Percentiles rank a stretch among this genome's conserved stretches.
Conservation (phyloP, 1,284 basidiomycete species). For the Cryptococcus maquisensis region DNA sequence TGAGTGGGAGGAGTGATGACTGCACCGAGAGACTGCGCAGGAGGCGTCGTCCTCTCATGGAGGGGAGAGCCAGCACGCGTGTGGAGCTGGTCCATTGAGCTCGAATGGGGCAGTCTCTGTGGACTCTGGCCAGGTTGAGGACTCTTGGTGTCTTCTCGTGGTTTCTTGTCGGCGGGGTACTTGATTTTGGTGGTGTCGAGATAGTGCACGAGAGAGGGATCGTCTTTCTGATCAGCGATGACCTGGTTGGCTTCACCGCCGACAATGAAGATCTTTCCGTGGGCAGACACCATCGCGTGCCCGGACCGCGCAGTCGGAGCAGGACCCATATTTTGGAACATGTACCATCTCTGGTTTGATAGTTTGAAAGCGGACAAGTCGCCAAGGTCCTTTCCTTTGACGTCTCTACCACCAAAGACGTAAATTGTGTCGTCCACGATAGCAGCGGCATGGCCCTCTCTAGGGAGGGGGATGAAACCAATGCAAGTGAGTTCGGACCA, state of each 20-base stretch:
- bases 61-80: constrained; percentile 30
- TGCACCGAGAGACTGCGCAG: constrained; percentile 8
- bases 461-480: constrained; percentile 91
- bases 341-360: constrained; percentile 81
- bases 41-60: constrained; percentile 13
- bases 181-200: constrained; percentile 94
- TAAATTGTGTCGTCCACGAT: constrained; percentile 98
- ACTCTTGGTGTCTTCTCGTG: not conserved
- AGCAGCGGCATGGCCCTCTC: constrained; percentile 95
- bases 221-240: constrained; percentile 57
- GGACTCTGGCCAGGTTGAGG: not conserved
- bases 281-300: constrained; percentile 89
- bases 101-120: constrained; percentile 14
- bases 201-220: constrained; percentile 78
- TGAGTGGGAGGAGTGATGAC: no score
- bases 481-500: constrained; percentile 97
- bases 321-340: constrained; percentile 99
- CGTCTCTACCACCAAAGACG: constrained; percentile 93
- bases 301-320: constrained; percentile 85
- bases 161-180: constrained; percentile 60
- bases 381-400: constrained; percentile 92
- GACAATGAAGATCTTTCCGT: constrained; percentile 82
- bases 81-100: constrained; percentile 30
- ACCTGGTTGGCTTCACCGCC: constrained; percentile 75
- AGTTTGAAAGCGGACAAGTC: constrained; percentile 97